Evolutionary conservation across 345 rosid genomes (phyloP), one percentile per base, ranked within the genome.

Genomic region (Kernera saxatilis): DNA sequence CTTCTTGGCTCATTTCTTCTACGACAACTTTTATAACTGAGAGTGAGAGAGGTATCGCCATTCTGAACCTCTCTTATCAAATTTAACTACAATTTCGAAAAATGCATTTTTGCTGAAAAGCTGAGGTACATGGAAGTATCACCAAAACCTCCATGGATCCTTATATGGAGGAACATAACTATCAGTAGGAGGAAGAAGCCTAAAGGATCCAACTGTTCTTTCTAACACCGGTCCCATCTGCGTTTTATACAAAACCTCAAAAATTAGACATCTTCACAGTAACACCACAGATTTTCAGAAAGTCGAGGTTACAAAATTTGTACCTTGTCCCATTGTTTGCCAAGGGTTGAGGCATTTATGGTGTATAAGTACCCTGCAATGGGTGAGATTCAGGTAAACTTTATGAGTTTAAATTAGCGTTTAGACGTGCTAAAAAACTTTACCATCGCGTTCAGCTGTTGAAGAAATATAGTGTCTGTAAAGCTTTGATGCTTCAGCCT

Each of bases 131-230:
- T 32, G 49, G 56, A 67, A 17, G 52, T 49, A 77, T 90, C 89
- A 93, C 98, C 97, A 90, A 82, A 93, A 93, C 83, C 97, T 87
- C 97, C 97, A 93, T 12, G 98, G 96, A 82, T 93, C 98, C 79
- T 93, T 93, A 76, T 53, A 91, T 30, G 98, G 98, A 80, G 97
- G 97, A 66, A 91, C 91, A 67, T 91, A 93, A 75, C 70, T 82
- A 56, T 81, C 84, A 12, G 94, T 88, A 4, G 92, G 84, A 52
- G 92, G 91, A 48, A 88, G 84, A 70, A 93, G 96, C 53, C 87
- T 88, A 73, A 93, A 91, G 3, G 98, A 87, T 21, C 67, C 87
- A 35, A 86, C 92, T 26, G 87, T 73, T 75, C 49, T 85, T 76
- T 86, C 78, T 69, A 93, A 67, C n/a, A 80, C 79, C 26, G 94